phyloP scores from a whole-genome alignment of 345 rosid species.

The Raphanus raphanistrum region DNA sequence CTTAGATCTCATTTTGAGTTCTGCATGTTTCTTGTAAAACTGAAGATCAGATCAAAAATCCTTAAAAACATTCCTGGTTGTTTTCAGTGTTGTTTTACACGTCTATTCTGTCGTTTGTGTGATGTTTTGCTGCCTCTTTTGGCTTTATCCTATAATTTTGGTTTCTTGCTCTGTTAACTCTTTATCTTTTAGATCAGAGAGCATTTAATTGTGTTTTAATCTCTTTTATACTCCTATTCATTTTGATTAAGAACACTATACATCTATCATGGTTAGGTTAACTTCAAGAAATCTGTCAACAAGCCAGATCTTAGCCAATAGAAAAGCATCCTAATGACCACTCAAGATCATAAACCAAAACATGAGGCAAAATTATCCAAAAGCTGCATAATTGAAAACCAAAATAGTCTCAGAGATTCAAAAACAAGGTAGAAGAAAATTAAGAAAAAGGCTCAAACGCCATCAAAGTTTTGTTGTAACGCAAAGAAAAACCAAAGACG shows the following conservation, averaged over 20 bases:
- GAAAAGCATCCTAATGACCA: background rate
- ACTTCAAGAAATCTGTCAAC: background rate
- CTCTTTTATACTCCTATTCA: background rate
- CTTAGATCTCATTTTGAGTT: background rate
- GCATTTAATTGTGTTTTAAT: background rate
- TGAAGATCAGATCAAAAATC: constrained; percentile 28
- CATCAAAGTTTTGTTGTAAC: background rate
- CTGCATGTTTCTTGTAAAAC: constrained; percentile 8
- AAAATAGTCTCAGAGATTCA: background rate
- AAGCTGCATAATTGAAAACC: background rate
- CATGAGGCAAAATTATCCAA: background rate
- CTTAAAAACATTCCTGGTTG: background rate
- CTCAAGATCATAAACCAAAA: background rate
- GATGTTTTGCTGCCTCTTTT: constrained; percentile 26
- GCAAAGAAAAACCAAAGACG: background rate
- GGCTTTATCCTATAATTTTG: constrained; percentile 8
- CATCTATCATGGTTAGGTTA: background rate
- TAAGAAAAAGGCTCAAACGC: background rate
- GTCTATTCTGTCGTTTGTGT: constrained; percentile 22
- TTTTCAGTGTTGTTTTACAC: constrained; percentile 11
- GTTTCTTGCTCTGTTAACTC: background rate
- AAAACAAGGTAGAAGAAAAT: background rate
- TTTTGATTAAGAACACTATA: background rate
- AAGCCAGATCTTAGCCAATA: background rate
- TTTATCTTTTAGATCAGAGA: background rate